Conservation (phyloP, 129 eudicot genomes). For the Kitagawia praeruptora region DNA sequence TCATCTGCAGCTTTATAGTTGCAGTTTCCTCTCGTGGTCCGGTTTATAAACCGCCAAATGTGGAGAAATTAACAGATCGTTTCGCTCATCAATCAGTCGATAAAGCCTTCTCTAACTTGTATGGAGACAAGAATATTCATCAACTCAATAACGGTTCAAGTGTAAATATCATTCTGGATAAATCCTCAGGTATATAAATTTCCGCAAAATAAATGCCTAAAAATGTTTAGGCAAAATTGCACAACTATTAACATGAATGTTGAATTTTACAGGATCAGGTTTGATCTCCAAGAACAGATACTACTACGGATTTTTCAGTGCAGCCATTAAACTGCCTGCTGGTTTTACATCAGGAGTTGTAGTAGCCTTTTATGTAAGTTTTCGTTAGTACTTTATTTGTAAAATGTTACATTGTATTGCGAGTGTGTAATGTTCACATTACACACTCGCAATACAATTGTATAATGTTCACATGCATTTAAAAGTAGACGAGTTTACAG, state of each 20-base stretch:
- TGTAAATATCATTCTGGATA: slow-evolving; percentile 56
- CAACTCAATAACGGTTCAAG: slow-evolving; percentile 48
- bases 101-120: slow-evolving; percentile 32
- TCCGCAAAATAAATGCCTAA: neutral
- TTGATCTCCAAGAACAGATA: slow-evolving; percentile 68
- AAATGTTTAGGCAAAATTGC: neutral
- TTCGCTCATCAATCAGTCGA: neutral
- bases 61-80: slow-evolving; percentile 6
- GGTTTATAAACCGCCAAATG: slow-evolving; percentile 3
- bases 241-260: neutral
- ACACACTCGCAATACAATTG: no score
- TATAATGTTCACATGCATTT: neutral
- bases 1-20: slow-evolving; percentile 3
- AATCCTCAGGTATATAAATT: slow-evolving; percentile 38
- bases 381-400: neutral
- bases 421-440: no score
- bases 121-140: slow-evolving; percentile 49
- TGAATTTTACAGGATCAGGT: slow-evolving; percentile 54
- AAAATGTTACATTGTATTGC: neutral
- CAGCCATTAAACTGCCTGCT: slow-evolving; percentile 68
- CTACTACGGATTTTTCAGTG: slow-evolving; percentile 83
- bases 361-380: slow-evolving; percentile 80
- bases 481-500: neutral
- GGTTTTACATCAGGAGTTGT: slow-evolving; percentile 90
- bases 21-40: slow-evolving; percentile 10